A percentile compares a stretch with the other conserved stretches of the same genome.
Conservation (phyloP, 306 rosid genomes). For the Cucumis melo region DNA sequence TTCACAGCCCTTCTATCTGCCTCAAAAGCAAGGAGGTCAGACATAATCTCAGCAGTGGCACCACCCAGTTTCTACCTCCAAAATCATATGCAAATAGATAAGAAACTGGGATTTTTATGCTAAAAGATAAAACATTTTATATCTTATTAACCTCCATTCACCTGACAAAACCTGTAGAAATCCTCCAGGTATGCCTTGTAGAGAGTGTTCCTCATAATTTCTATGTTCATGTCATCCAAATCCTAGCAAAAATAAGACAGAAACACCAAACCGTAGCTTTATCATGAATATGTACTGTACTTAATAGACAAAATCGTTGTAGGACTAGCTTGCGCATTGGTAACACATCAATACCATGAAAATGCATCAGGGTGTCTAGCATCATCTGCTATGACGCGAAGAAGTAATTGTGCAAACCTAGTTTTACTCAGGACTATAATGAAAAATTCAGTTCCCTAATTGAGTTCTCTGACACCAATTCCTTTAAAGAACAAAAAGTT, state of each 20-base stretch:
- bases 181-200: conserved; percentile 99
- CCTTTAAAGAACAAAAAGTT: neutral
- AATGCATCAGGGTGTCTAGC: neutral
- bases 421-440: neutral
- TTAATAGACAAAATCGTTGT: neutral
- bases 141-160: conserved; percentile 14
- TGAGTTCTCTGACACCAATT: neutral
- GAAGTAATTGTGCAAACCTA: neutral
- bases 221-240: conserved; percentile 98
- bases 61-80: conserved; percentile 83
- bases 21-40: conserved; percentile 93
- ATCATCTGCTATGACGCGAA: neutral
- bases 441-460: neutral
- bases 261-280: neutral
- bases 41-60: conserved; percentile 95
- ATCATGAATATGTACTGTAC: neutral
- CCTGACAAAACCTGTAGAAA: conserved; percentile 92
- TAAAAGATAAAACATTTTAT: neutral
- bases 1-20: conserved; percentile 99
- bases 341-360: neutral
- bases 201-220: conserved; percentile 96
- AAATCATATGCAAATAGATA: conserved; percentile 17
- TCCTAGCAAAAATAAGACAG: conserved; percentile 34
- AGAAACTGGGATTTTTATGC: neutral
- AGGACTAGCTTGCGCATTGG: neutral